A percentile compares a stretch with the other conserved stretches of the same genome.
phyloP scores from a whole-genome alignment of 139 green algal genomes.

The Closterium sp. region DNA sequence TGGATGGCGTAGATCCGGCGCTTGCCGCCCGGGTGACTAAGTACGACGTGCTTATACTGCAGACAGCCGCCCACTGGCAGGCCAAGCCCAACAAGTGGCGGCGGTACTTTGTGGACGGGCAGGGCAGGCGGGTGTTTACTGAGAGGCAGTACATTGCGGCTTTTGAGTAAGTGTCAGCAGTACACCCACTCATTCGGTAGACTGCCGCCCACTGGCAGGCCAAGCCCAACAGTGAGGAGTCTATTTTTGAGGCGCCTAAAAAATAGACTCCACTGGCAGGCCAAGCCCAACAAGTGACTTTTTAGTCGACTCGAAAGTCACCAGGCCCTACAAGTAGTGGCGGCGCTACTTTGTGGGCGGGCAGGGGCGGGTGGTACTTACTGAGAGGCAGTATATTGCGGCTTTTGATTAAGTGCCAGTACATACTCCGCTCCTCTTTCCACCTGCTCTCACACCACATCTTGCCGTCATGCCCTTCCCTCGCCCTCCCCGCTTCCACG shows the following conservation, averaged over 20 bases:
- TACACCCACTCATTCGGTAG: neutral
- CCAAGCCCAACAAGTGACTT: no score
- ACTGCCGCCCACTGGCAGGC: neutral
- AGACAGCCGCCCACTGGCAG: neutral
- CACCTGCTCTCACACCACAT: neutral
- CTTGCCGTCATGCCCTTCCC: neutral
- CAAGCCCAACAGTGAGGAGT: neutral
- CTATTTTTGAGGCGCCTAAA: no score
- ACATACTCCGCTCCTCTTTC: no score
- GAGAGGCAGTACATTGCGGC: neutral
- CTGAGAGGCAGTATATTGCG: neutral
- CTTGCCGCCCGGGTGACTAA: neutral
- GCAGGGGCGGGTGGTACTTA: neutral
- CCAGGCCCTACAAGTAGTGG: no score
- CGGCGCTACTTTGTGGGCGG: neutral
- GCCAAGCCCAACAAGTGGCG: neutral
- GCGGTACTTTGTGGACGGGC: neutral
- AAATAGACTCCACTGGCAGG: no score
- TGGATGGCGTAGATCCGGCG: neutral
- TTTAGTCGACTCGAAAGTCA: no score
- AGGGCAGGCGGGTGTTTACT: neutral
- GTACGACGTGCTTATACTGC: slow-evolving; percentile 7
- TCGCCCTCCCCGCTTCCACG: neutral
- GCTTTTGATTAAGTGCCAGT: neutral
- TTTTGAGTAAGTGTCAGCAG: neutral